These are phyloP conservation scores for Nigrospora oryzae DNA, from an alignment of 2,329 filamentous ascomycete species.

Conservation along the genomic window DNA sequence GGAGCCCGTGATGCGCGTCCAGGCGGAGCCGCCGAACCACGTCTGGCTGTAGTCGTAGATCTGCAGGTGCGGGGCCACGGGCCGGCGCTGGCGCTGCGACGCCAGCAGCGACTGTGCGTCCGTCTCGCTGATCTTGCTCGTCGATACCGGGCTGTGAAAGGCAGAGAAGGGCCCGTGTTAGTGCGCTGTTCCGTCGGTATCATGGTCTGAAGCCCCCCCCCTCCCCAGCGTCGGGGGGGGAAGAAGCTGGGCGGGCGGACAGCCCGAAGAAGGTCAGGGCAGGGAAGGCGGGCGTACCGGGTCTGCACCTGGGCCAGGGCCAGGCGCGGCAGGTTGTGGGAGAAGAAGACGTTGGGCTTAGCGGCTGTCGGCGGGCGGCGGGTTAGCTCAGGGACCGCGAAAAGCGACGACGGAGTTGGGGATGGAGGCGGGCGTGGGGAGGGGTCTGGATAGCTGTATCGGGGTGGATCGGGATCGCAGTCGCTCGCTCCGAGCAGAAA, in stretches of 20 bases:
- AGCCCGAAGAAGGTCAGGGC: neutral
- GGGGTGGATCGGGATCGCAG: neutral
- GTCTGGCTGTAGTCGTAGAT: slow-evolving; percentile 87
- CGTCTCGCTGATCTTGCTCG: slow-evolving; percentile 44
- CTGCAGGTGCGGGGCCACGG: slow-evolving; percentile 73
- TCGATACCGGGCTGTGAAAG: slow-evolving; percentile 39
- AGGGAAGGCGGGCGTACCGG: slow-evolving; percentile 28
- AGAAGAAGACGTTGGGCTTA: slow-evolving; percentile 36
- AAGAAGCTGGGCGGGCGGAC: too few species aligned
- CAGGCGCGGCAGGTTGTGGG: slow-evolving; percentile 37
- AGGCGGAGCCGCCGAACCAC: slow-evolving; percentile 63
- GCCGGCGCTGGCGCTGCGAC: slow-evolving; percentile 71
- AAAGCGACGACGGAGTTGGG: neutral
- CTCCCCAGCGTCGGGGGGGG: too few species aligned
- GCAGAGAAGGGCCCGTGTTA: too few species aligned
- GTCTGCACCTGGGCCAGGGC: slow-evolving; percentile 33
- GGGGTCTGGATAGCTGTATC: neutral
- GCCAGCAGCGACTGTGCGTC: slow-evolving; percentile 61
- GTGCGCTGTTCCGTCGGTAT: too few species aligned
- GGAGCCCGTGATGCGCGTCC: slow-evolving; percentile 80
- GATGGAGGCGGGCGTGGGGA: neutral
- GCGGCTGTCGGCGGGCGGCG: slow-evolving; percentile 18
- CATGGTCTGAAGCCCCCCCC: too few species aligned
- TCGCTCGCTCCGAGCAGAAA: neutral
- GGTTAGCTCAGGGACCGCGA: slow-evolving; percentile 2